Evolutionary conservation across 2,329 filamentous ascomycete genomes (phyloP), one percentile per base, ranked within the genome.

Genomic region (Colletotrichum lentis): DNA sequence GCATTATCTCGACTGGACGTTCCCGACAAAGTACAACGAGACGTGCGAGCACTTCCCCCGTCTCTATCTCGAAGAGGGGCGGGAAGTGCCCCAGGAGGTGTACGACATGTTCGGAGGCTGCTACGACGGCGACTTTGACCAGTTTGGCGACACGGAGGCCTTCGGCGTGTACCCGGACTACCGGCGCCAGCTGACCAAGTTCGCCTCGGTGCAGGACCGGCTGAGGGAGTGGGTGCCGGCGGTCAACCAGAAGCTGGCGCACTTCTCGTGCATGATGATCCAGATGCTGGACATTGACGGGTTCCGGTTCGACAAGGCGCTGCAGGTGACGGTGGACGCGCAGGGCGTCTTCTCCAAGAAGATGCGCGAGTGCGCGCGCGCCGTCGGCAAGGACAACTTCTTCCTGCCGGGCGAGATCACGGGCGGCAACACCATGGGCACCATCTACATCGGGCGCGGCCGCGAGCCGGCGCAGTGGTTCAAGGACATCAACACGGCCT

Each of bases 151-250:
- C 71, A 85, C 85, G 14, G 85, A 87, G 73, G 87, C 87, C 44
- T 89, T 90, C 71, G 88, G 88, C 71, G 83, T 87, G 14, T 89
- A 84, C 65, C 84, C 86, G 0, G 86, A 90, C 73, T 90, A 86
- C 84, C 79, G 88, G 72, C 85, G 86, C 74, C 86, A 90, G 74
- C 80, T 90, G 49, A 84, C 86, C 20, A 90, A 90, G 71, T 91
- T 90, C 76, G 87, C 87, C 56, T 88, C 85, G 52, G 88, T 90
- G 0, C 88, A 91, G 75, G 88, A 91, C 76, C 86, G 88, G 73
- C 79, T 91, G 8, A 83, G 88, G 62, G 88, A 90, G 72, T 91
- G 88, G 88, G 73, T 83, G 20, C 84, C 86, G 3, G 82, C 83
- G 12, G 86, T 90, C 0, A 78, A 83, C 47, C 81, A 84, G 53